phyloP scores from a whole-genome alignment of 2,329 filamentous ascomycete species.

The Ilyonectria mors-panacis region DNA sequence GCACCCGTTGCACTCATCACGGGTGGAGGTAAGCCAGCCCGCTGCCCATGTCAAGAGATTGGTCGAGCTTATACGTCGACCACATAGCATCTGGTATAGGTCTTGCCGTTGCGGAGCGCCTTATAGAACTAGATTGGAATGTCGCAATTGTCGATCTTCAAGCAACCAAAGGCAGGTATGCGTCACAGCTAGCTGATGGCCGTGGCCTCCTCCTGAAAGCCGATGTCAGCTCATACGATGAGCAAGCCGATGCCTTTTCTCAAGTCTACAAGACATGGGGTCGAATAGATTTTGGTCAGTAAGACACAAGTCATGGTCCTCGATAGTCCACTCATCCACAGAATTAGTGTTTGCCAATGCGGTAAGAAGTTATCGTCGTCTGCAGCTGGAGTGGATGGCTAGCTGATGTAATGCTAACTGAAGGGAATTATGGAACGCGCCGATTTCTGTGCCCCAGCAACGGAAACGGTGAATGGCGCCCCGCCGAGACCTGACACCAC shows the following conservation, averaged over 20 bases:
- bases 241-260: slow-evolving; percentile 6
- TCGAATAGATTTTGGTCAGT: slow-evolving; percentile 2
- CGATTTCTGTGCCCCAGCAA: slow-evolving; percentile 4
- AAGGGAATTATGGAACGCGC: slow-evolving; percentile 6
- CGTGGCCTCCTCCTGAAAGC: background rate
- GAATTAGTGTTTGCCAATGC: slow-evolving; percentile 1
- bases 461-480: background rate
- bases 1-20: slow-evolving; percentile 1
- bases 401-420: slow-evolving; percentile 4
- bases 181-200: slow-evolving; percentile 3
- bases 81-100: background rate
- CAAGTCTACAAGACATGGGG: slow-evolving; percentile 3
- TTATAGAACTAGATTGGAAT: background rate
- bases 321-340: slow-evolving; percentile 4
- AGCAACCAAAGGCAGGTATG: background rate
- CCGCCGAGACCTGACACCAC: slow-evolving; percentile 2
- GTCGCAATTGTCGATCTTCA: slow-evolving; percentile 1
- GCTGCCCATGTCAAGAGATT: background rate
- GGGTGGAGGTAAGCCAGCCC: slow-evolving; percentile 2
- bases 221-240: slow-evolving; percentile 1
- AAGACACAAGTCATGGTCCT: background rate
- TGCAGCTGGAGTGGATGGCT: slow-evolving; percentile 1
- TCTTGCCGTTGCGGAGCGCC: slow-evolving; percentile 2
- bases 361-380: slow-evolving; percentile 5
- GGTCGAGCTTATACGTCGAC: background rate